Evolutionary conservation across 1,139 yeast species (phyloP).

Genomic region (Torulaspora globosa): DNA sequence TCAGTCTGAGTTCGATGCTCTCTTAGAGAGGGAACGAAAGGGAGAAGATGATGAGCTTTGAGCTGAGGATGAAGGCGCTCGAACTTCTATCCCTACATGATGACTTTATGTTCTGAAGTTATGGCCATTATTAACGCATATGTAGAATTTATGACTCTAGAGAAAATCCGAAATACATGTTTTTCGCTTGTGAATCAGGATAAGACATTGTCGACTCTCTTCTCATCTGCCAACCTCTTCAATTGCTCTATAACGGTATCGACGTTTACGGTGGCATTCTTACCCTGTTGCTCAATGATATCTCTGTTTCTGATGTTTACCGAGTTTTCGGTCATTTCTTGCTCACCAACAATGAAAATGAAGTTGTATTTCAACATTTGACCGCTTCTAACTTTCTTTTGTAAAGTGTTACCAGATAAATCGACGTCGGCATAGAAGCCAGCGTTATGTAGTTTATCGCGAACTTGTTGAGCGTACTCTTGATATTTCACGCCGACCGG

Average conservation of each 20-base stretch:
- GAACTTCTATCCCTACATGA: not conserved
- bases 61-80: not conserved
- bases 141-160: conserved; percentile 4
- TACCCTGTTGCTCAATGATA: conserved; percentile 77
- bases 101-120: not conserved
- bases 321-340: conserved; percentile 69
- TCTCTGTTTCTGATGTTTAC: conserved; percentile 95
- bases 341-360: conserved; percentile 93
- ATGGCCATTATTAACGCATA: conserved; percentile 1
- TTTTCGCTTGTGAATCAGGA: conserved; percentile 14
- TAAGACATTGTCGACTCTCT: conserved; percentile 60
- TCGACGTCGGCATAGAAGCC: conserved; percentile 92
- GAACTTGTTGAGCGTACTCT: conserved; percentile 80
- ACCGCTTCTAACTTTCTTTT: conserved; percentile 94
- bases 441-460: conserved; percentile 57
- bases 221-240: conserved; percentile 56
- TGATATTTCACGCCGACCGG: conserved; percentile 93
- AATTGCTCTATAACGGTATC: conserved; percentile 68
- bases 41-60: conserved; percentile 11
- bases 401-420: conserved; percentile 87
- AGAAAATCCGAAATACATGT: conserved; percentile 1
- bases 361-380: conserved; percentile 90
- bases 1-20: conserved; percentile 23
- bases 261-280: conserved; percentile 74
- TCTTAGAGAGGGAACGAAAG: conserved; percentile 24